These are phyloP conservation scores for Alternaria hordeiaustralica DNA, from an alignment of 2,329 filamentous ascomycete species.

Conservation along the genomic window DNA sequence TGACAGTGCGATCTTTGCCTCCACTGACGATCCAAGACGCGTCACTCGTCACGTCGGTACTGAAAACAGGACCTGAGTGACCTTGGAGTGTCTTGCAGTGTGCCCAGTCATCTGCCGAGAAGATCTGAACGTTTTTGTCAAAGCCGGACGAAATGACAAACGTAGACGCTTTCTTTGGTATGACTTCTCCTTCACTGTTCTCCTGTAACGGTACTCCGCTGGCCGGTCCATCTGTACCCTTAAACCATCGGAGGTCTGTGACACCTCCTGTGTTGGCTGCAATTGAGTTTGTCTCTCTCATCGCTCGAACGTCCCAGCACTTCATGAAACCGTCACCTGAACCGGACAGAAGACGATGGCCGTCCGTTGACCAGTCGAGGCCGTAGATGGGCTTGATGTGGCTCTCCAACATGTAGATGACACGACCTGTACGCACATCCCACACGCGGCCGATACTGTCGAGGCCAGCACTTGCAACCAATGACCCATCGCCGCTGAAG, in stretches of 20 bases:
- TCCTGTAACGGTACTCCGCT: constrained; percentile 65
- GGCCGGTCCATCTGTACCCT: constrained; percentile 78
- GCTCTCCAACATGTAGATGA: constrained; percentile 93
- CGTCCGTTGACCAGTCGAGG: constrained; percentile 90
- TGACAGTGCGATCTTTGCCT: constrained; percentile 92
- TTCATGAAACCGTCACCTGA: constrained; percentile 96
- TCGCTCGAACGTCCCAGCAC: constrained; percentile 95
- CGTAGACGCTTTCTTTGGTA: constrained; percentile 84
- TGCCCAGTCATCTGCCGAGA: constrained; percentile 95
- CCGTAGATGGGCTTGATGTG: constrained; percentile 94
- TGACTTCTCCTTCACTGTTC: constrained; percentile 67
- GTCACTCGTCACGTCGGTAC: constrained; percentile 85
- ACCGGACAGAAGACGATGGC: constrained; percentile 89
- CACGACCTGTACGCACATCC: constrained; percentile 91
- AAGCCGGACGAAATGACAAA: constrained; percentile 93
- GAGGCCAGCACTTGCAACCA: constrained; percentile 88
- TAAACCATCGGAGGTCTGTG: constrained; percentile 92
- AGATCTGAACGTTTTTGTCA: constrained; percentile 93
- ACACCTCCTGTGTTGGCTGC: constrained; percentile 92
- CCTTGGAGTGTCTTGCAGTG: constrained; percentile 85
- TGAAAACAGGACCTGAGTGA: constrained; percentile 90
- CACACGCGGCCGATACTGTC: constrained; percentile 95
- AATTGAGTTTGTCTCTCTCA: constrained; percentile 80
- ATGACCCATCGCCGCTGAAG: constrained; percentile 89
- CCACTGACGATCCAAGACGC: constrained; percentile 93